A percentile compares a stretch with the other conserved stretches of the same genome.
These are phyloP conservation scores for Metschnikowia anglica DNA, from an alignment of 805 yeast genomes.

Conservation along the genomic window DNA sequence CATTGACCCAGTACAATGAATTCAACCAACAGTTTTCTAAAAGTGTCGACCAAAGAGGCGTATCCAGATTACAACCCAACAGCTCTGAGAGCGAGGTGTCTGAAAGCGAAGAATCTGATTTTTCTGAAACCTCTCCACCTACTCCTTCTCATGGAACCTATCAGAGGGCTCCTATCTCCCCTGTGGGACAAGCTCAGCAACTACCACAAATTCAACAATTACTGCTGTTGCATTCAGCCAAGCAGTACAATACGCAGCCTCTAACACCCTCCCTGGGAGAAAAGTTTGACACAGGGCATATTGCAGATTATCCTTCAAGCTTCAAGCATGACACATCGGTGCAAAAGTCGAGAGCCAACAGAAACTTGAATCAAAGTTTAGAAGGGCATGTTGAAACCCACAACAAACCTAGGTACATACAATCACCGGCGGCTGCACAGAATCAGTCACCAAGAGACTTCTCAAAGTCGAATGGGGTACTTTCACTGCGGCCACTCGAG, in stretches of 20 bases:
- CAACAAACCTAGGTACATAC: constrained; percentile 32
- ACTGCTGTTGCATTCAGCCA: constrained; percentile 16
- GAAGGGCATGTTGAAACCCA: constrained; percentile 2
- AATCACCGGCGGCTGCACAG: constrained; percentile 25
- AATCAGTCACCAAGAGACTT: constrained; percentile 6
- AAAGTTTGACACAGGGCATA: constrained; percentile 8
- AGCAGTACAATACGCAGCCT: constrained; percentile 13
- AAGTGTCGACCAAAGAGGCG: constrained; percentile 18
- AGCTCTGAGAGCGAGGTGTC: constrained; percentile 14
- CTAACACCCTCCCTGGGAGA: constrained; percentile 19
- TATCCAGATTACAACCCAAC: constrained; percentile 19
- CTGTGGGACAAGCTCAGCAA: constrained; percentile 10
- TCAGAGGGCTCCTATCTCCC: constrained; percentile 2
- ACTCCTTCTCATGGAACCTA: constrained; percentile 12
- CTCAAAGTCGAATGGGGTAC: constrained; percentile 1
- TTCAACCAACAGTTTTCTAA: constrained; percentile 40
- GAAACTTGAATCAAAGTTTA: constrained; percentile 8
- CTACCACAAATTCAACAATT: constrained; percentile 19
- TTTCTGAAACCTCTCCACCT: constrained; percentile 10
- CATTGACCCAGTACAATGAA: constrained; percentile 44
- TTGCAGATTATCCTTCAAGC: not conserved
- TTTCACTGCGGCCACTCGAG: not conserved
- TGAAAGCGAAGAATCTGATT: not conserved
- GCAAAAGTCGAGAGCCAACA: constrained; percentile 8
- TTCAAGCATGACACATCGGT: not conserved